A percentile compares a stretch with the other conserved stretches of the same genome.
These are phyloP conservation scores for Emericellopsis atlantica DNA, from an alignment of 2,329 filamentous ascomycete genomes.

Conservation along the genomic window DNA sequence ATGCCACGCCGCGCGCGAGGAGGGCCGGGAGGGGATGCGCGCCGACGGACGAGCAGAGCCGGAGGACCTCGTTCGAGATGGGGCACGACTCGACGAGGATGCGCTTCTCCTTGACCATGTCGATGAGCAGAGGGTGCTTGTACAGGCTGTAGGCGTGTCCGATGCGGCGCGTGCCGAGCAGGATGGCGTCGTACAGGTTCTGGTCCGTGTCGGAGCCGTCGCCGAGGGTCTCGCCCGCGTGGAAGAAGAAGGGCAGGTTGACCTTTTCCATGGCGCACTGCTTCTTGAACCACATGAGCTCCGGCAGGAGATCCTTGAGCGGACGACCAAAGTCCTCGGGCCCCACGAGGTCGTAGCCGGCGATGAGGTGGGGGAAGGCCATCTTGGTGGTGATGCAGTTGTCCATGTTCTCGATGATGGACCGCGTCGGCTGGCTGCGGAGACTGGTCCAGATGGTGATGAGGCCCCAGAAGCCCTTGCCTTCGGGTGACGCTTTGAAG, in stretches of 20 bases:
- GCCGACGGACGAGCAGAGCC: conserved; percentile 64
- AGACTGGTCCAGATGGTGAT: conserved; percentile 76
- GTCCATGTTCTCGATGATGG: conserved; percentile 72
- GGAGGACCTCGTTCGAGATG: conserved; percentile 78
- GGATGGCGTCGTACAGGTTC: conserved; percentile 81
- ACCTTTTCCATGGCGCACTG: conserved; percentile 66
- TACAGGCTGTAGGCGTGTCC: conserved; percentile 81
- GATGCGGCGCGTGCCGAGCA: conserved; percentile 78
- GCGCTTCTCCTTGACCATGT: conserved; percentile 78
- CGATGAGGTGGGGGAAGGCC: conserved; percentile 64
- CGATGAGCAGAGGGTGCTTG: conserved; percentile 81
- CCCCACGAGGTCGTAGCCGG: conserved; percentile 82
- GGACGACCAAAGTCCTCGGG: conserved; percentile 73
- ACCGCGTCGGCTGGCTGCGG: conserved; percentile 48
- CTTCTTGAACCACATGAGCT: conserved; percentile 90
- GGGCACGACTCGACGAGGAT: conserved; percentile 87
- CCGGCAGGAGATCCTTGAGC: conserved; percentile 63
- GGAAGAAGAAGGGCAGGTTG: conserved; percentile 89
- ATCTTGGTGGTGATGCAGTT: conserved; percentile 74
- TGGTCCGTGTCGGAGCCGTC: conserved; percentile 58
- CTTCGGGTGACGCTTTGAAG: conserved; percentile 61
- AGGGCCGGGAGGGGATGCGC: conserved; percentile 74
- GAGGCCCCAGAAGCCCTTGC: conserved; percentile 70
- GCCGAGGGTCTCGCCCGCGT: conserved; percentile 80
- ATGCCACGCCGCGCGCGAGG: conserved; percentile 71